Base-by-base conservation (phyloP, 108 stramenopile species). In the Stephanodiscus triporus region DNA sequence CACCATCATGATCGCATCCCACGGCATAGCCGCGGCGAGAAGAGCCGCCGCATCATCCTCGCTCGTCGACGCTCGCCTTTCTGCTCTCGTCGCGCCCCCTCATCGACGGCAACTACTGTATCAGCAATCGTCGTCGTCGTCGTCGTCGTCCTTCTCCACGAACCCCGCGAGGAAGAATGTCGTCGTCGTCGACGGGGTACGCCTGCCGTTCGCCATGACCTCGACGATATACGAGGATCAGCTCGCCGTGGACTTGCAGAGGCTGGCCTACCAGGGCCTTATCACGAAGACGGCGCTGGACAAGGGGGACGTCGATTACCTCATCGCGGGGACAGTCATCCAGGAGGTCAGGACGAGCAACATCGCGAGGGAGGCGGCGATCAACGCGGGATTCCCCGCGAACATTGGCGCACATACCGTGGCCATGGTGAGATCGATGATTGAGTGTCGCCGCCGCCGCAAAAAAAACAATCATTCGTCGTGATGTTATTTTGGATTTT, bases 171-270 rank as follows among this genome's bases (percentile, higher is more conserved):
- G 56, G 60, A 81, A 70, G 64, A 92, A 90, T 43, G 96, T 97
- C 32, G 97, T 98, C 24, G 72, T 99, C 62, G 95, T 99, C 47
- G 91, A 95, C 51, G 98, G 98, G n/a, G 87, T 91, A 26, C 94
- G 98, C 50, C 82, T 98, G 37, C 99, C 99, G 8, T 99, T 99
- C 85, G 91, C 91, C 55, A 71, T 86, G 82, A 86, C 94, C 16
- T 85, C 89, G 43, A 97, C 97, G 22, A 87, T 93, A 40, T 99
- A 99, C 88, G 79, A 95, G 50, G 95, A 99, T 72, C 73, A 91
- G 70, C 57, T 99, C 75, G 97, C 97, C 26, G 97, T 98, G 32
- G 98, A 99, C 84, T 84, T 99, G 17, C 96, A 93, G 58, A 94
- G 96, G 55, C 61, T 99, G 17, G 97, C 99, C 4, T 84, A 95